A percentile compares a stretch with the other conserved stretches of the same genome.
These are phyloP conservation scores for Acacia acuminata DNA, from an alignment of 306 rosid species.

Conservation along the genomic window DNA sequence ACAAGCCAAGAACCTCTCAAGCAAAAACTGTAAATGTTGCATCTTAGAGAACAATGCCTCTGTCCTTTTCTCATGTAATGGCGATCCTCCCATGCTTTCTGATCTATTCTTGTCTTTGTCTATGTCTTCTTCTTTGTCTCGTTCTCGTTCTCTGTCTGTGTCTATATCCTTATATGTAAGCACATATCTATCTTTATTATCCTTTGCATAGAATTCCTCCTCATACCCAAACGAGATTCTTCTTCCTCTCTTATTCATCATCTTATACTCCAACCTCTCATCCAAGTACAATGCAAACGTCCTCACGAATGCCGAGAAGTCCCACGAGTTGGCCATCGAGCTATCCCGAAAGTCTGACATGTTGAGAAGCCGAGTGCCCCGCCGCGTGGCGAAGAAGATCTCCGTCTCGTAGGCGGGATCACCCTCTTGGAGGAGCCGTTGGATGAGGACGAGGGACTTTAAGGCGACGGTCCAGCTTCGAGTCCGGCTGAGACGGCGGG, in stretches of 20 bases:
- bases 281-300: slow-evolving; percentile 79
- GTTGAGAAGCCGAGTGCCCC: slow-evolving; percentile 83
- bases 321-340: slow-evolving; percentile 46
- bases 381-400: slow-evolving; percentile 78
- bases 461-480: slow-evolving; percentile 81
- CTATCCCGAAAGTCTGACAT: slow-evolving; percentile 68
- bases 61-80: slow-evolving; percentile 50
- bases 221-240: slow-evolving; percentile 53
- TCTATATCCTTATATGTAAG: background rate
- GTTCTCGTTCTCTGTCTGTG: background rate
- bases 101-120: background rate
- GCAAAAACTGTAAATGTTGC: slow-evolving; percentile 82
- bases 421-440: slow-evolving; percentile 70
- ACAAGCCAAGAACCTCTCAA: slow-evolving; percentile 79
- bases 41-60: slow-evolving; percentile 64
- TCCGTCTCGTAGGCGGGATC: slow-evolving; percentile 84
- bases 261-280: slow-evolving; percentile 76
- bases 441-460: slow-evolving; percentile 67
- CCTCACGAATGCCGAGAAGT: slow-evolving; percentile 72
- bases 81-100: slow-evolving; percentile 31
- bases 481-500: slow-evolving; percentile 70
- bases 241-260: slow-evolving; percentile 71
- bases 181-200: background rate
- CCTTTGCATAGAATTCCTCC: slow-evolving; percentile 46
- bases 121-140: slow-evolving; percentile 2